Evolutionary conservation across 202 grass and related monocot genomes (phyloP).

Genomic region (Bolboschoenoplectus hybrid): DNA sequence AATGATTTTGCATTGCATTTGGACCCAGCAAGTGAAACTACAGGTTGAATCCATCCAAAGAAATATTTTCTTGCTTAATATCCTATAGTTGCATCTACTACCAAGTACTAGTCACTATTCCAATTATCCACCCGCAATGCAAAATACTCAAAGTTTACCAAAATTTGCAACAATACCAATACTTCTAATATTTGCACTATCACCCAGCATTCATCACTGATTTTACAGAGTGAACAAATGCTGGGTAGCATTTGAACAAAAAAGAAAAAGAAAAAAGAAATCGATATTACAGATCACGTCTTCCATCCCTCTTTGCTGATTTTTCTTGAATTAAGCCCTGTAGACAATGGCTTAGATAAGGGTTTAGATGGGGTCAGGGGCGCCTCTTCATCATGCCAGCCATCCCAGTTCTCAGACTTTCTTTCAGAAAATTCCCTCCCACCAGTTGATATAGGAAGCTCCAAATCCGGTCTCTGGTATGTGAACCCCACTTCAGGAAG

Average conservation of each 20-base stretch:
- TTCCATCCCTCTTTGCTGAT: constrained; percentile 89
- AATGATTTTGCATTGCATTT: constrained; percentile 4
- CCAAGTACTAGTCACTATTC: constrained; percentile 2
- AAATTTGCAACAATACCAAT: background rate
- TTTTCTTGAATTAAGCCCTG: constrained; percentile 76
- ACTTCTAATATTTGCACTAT: constrained; percentile 5
- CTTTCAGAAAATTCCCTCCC: constrained; percentile 50
- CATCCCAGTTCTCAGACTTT: constrained; percentile 52
- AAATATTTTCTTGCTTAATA: background rate
- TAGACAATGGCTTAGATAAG: constrained; percentile 62
- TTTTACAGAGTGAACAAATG: background rate
- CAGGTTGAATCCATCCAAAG: constrained; percentile 1
- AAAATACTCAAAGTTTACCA: background rate
- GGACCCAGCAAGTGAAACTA: background rate
- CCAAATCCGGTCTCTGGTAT: constrained; percentile 64
- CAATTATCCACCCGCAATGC: background rate
- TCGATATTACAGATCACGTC: constrained; percentile 49
- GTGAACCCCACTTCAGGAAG: constrained; percentile 30
- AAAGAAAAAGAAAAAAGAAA: background rate
- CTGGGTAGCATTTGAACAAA: background rate
- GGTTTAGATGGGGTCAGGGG: constrained; percentile 71
- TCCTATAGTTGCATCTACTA: background rate
- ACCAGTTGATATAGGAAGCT: constrained; percentile 60
- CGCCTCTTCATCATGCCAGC: constrained; percentile 87
- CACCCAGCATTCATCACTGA: constrained; percentile 10